Base-by-base conservation (phyloP, 108 stramenopile genomes). In the Nitzschia sp. region DNA sequence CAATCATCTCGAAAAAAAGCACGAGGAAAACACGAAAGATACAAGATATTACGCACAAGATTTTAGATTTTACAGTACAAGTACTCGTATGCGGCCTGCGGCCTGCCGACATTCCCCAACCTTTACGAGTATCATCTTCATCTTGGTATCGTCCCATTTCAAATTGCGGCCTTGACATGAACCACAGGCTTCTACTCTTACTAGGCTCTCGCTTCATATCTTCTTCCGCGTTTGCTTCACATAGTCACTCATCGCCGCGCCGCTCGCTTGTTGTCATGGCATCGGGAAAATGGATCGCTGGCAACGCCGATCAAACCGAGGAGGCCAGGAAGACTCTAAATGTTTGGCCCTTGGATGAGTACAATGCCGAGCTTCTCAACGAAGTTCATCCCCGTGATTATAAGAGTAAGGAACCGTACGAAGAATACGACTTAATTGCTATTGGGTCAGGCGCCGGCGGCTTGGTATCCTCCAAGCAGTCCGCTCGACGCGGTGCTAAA, bases 381-480 rank as follows among this genome's bases (percentile, higher is more conserved):
- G 79, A 91, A 68, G 90, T 91, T 25, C 85, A 81, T 68, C 89
- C 83, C 15, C 52, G 71, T 28, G 34, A 70, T 11, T 91, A 74
- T 34, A 28, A 83, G 21, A 68, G 82, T 30, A 45, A 64, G 26
- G 75, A 62, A 23, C 63, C 86, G 17, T 53, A 72, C 45, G 73
- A 70, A 47, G 50, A 78, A 0, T 98, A 97, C 63, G 96, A 98
- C 69, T 69, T 98, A 32, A 95, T 97, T 54, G 92, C 85, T 16
- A 87, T 93, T 61, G 93, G 94, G 23, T 81, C 96, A 16, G 92
- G 92, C 0, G 88, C 92, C 4, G 92, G 92, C n/a, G 92, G 92
- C 27, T 66, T 94, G 46, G 92, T 94, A 1, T 76, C 78, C 6
- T 78, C 81, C 22, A 79, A 84, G 36, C 91, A 75, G 31, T 70